phyloP scores from a whole-genome alignment of 2,329 filamentous ascomycete genomes.

The Trematosphaeria pertusa region DNA sequence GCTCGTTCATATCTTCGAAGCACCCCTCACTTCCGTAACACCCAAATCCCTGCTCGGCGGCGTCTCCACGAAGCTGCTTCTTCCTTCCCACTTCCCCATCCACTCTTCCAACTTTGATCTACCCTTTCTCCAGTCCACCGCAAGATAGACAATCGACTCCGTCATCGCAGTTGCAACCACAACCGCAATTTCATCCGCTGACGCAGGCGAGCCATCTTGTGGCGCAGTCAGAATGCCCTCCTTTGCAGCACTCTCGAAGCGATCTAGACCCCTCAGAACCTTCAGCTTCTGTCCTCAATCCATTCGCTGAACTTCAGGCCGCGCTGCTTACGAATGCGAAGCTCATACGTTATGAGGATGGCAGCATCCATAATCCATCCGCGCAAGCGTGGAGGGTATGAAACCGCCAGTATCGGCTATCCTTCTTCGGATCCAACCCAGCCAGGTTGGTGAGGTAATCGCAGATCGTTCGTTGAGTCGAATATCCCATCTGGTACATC shows the following conservation, averaged over 20 bases:
- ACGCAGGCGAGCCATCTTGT: slow-evolving; percentile 10
- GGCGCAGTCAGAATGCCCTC: slow-evolving; percentile 20
- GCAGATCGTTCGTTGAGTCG: slow-evolving; percentile 38
- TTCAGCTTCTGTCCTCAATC: slow-evolving; percentile 39
- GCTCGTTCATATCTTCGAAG: slow-evolving; percentile 14
- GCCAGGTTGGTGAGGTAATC: slow-evolving; percentile 31
- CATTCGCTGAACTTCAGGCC: slow-evolving; percentile 34
- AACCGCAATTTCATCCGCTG: slow-evolving; percentile 32
- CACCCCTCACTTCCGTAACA: background rate
- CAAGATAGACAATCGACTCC: slow-evolving; percentile 15
- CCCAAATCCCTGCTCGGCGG: slow-evolving; percentile 29
- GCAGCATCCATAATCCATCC: slow-evolving; percentile 41
- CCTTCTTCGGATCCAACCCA: slow-evolving; percentile 14
- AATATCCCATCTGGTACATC: slow-evolving; percentile 36
- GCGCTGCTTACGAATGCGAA: slow-evolving; percentile 31
- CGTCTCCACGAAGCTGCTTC: slow-evolving; percentile 26
- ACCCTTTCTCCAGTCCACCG: slow-evolving; percentile 25
- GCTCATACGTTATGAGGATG: slow-evolving; percentile 35
- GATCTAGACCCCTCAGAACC: slow-evolving; percentile 32
- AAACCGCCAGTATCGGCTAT: slow-evolving; percentile 28
- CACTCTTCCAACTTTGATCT: slow-evolving; percentile 29
- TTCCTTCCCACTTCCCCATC: slow-evolving; percentile 31
- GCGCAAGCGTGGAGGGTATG: slow-evolving; percentile 33
- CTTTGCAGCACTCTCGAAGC: slow-evolving; percentile 27
- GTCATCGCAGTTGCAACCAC: slow-evolving; percentile 21